These are phyloP conservation scores for Acaromyces ingoldii DNA, from an alignment of 1,284 basidiomycete species.

Conservation along the genomic window DNA sequence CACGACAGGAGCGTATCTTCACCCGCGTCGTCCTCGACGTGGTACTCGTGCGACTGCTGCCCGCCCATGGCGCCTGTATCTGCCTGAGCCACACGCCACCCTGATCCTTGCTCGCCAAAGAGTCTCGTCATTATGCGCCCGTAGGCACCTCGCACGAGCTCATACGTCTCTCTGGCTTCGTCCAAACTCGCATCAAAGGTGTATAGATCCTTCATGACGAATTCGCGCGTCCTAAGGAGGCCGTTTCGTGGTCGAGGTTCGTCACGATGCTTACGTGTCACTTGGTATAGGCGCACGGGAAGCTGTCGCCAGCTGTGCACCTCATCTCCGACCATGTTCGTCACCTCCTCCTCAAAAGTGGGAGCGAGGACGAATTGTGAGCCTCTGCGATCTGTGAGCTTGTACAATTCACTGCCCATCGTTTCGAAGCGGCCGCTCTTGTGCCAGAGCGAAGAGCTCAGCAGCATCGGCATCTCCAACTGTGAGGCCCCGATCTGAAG, in stretches of 20 bases:
- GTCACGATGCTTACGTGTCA: constrained; percentile 51
- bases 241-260: constrained; percentile 52
- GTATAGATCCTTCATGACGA: constrained; percentile 53
- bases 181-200: constrained; percentile 42
- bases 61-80: constrained; percentile 53
- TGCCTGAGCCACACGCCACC: constrained; percentile 47
- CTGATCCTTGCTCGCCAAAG: constrained; percentile 1
- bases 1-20: constrained; percentile 51
- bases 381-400: constrained; percentile 43
- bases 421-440: constrained; percentile 38
- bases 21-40: constrained; percentile 44
- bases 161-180: constrained; percentile 30
- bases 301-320: constrained; percentile 39
- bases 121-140: constrained; percentile 30
- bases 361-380: constrained; percentile 50
- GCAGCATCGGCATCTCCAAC: constrained; percentile 48
- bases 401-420: constrained; percentile 51
- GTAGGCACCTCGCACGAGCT: constrained; percentile 47
- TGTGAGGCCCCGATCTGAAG: constrained; percentile 35
- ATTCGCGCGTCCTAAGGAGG: constrained; percentile 50
- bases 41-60: constrained; percentile 51
- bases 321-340: constrained; percentile 42
- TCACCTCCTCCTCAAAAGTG: constrained; percentile 53
- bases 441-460: constrained; percentile 44
- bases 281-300: constrained; percentile 50